phyloP scores from a whole-genome alignment of 345 rosid species.

The Leavenworthia alabamica region DNA sequence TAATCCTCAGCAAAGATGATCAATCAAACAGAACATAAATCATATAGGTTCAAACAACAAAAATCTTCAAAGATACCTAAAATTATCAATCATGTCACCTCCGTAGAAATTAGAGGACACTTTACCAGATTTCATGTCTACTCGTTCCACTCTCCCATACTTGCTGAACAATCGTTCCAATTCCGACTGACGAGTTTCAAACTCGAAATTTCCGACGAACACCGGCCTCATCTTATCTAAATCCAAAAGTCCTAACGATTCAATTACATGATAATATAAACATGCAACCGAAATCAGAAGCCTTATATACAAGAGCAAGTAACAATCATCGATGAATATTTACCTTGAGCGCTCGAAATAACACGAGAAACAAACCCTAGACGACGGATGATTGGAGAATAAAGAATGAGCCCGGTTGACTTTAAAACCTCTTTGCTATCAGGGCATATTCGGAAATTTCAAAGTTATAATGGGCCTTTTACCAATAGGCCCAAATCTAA shows the following conservation, averaged over 20 bases:
- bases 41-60: not conserved
- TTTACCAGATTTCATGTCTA: constrained; percentile 82
- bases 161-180: constrained; percentile 62
- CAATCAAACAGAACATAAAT: not conserved
- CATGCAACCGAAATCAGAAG: not conserved
- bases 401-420: not conserved
- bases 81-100: not conserved
- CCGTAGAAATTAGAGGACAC: not conserved
- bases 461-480: not conserved
- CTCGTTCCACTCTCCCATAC: constrained; percentile 68
- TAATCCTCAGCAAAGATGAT: not conserved
- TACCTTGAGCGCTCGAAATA: constrained; percentile 6
- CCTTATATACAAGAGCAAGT: not conserved
- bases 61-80: not conserved
- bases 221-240: constrained; percentile 49
- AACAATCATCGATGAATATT: not conserved
- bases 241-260: not conserved
- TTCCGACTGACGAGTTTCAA: constrained; percentile 69
- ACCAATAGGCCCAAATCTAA: not conserved
- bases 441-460: not conserved
- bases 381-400: constrained; percentile 1
- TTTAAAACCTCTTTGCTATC: not conserved
- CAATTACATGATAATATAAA: not conserved
- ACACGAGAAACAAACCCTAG: constrained; percentile 13
- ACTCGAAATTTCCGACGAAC: constrained; percentile 77